Conservation (phyloP, 768 basidiomycete genomes). For the Suillus plorans region DNA sequence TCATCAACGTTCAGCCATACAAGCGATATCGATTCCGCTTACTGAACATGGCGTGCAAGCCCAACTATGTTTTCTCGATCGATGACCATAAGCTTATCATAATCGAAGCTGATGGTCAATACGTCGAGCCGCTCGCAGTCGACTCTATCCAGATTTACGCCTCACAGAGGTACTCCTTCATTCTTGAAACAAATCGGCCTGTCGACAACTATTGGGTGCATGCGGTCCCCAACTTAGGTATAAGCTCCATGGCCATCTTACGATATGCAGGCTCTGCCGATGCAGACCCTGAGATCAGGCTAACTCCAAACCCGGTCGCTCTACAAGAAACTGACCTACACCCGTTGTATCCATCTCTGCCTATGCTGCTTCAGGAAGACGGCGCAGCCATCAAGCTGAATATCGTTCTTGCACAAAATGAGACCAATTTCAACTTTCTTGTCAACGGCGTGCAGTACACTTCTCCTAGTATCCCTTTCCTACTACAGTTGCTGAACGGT, state of each 20-base stretch:
- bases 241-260: slow-evolving; percentile 43
- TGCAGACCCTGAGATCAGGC: slow-evolving; percentile 32
- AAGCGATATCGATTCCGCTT: slow-evolving; percentile 40
- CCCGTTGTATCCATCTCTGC: not conserved
- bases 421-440: slow-evolving; percentile 19
- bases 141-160: slow-evolving; percentile 45
- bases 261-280: slow-evolving; percentile 40
- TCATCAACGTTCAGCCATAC: slow-evolving; percentile 33
- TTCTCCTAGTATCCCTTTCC: slow-evolving; percentile 41
- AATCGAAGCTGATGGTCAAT: slow-evolving; percentile 48
- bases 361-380: not conserved
- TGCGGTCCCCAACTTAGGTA: slow-evolving; percentile 32
- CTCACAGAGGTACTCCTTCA: slow-evolving; percentile 54
- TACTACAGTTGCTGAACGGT: slow-evolving; percentile 48
- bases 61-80: slow-evolving; percentile 42
- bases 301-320: not conserved
- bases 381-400: slow-evolving; percentile 34
- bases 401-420: slow-evolving; percentile 27
- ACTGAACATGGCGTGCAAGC: slow-evolving; percentile 45
- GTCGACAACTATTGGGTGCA: slow-evolving; percentile 46
- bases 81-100: slow-evolving; percentile 45
- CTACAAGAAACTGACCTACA: not conserved
- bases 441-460: slow-evolving; percentile 36
- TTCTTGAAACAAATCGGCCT: slow-evolving; percentile 36
- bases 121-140: slow-evolving; percentile 35